Percentiles rank a stretch among this genome's conserved stretches.
Evolutionary conservation across 2,329 filamentous ascomycete genomes (phyloP).

Genomic region (Penicillium sp.): DNA sequence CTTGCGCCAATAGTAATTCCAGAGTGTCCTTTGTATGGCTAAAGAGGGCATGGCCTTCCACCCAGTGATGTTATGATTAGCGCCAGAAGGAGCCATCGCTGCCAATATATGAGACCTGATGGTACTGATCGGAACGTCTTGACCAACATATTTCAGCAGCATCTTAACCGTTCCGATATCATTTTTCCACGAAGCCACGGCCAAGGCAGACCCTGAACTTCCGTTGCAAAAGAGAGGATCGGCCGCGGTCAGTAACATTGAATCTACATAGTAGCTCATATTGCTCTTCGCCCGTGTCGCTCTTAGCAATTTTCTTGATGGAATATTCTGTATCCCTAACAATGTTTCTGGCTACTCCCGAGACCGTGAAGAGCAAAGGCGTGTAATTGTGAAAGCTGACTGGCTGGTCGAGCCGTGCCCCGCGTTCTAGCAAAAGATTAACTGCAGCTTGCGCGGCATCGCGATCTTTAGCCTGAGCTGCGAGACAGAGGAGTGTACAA

Average conservation of each 20-base stretch:
- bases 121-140: background rate
- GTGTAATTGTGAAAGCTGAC: background rate
- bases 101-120: background rate
- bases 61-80: too few species aligned
- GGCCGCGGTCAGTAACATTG: background rate
- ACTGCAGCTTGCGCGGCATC: background rate
- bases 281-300: too few species aligned
- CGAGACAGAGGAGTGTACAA: too few species aligned
- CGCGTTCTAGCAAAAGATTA: background rate
- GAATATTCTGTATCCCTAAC: too few species aligned
- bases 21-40: background rate
- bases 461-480: too few species aligned
- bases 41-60: background rate
- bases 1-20: background rate
- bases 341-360: background rate
- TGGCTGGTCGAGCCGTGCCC: background rate
- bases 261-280: too few species aligned
- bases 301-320: too few species aligned
- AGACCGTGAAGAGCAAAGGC: background rate
- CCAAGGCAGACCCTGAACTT: background rate
- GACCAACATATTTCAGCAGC: background rate
- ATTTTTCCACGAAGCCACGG: background rate
- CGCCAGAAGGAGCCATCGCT: too few species aligned
- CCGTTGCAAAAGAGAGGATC: background rate
- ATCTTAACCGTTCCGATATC: background rate